Percentiles rank a stretch among this genome's conserved stretches.
These are phyloP conservation scores for Fusarium coicis DNA, from an alignment of 2,329 filamentous ascomycete species.

Conservation along the genomic window DNA sequence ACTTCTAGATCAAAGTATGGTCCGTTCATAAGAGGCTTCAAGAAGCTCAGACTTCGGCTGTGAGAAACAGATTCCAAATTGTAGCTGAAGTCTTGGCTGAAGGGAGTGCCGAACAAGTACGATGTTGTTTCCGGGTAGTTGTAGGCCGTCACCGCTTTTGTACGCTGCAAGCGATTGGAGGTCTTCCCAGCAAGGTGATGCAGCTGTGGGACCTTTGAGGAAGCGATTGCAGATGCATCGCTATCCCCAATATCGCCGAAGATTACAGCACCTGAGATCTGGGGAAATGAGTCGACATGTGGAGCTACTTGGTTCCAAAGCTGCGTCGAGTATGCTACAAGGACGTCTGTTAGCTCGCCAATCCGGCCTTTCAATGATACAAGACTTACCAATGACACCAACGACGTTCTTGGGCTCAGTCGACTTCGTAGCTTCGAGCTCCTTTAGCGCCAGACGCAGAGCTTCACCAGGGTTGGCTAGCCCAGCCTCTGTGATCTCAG, in stretches of 20 bases:
- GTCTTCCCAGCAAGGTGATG: background rate
- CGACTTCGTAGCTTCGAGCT: constrained; percentile 28
- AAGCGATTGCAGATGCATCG: background rate
- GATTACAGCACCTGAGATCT: background rate
- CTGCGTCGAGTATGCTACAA: constrained; percentile 13
- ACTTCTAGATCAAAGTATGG: constrained; percentile 79
- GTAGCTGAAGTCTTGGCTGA: constrained; percentile 60
- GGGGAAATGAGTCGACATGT: background rate
- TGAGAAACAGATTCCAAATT: constrained; percentile 70
- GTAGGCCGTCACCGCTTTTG: background rate
- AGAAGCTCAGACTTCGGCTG: constrained; percentile 71
- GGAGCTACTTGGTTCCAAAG: constrained; percentile 34
- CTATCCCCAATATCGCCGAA: background rate
- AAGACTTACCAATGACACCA: constrained; percentile 49
- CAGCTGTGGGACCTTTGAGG: background rate
- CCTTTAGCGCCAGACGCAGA: constrained; percentile 7
- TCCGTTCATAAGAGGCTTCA: constrained; percentile 71
- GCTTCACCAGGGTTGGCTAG: background rate
- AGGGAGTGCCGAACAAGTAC: constrained; percentile 58
- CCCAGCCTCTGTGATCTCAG: constrained; percentile 30
- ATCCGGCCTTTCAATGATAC: fast-evolving
- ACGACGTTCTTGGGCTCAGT: constrained; percentile 49
- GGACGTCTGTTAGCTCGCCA: background rate
- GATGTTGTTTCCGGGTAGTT: background rate
- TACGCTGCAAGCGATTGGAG: constrained; percentile 43